Conservation (phyloP, 257 asterid genomes). For the Pogostemon cablin region DNA sequence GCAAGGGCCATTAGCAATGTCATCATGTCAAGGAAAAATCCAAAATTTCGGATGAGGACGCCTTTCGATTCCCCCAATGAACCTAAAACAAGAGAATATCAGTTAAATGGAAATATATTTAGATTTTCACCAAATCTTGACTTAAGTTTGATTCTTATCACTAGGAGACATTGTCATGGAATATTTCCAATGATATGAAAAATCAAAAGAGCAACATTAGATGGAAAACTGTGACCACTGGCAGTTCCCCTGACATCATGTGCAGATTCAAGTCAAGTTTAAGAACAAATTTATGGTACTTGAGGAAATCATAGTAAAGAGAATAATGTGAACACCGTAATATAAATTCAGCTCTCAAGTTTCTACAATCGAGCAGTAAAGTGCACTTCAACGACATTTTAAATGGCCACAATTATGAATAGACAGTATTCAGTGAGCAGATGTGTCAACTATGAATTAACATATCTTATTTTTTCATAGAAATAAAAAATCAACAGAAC, state of each 20-base stretch:
- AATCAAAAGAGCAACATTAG: constrained; percentile 5
- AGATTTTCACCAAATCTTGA: not conserved
- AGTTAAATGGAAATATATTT: not conserved
- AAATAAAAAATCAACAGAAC: constrained; percentile 5
- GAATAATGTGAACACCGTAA: constrained; percentile 13
- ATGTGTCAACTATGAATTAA: constrained; percentile 6
- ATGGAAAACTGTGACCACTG: not conserved
- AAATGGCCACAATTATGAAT: constrained; percentile 11
- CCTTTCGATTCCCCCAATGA: constrained; percentile 91
- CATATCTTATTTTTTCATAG: not conserved
- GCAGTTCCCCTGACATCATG: not conserved
- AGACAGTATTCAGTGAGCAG: constrained; percentile 13
- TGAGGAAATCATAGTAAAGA: constrained; percentile 10
- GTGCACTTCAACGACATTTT: not conserved
- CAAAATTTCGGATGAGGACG: constrained; percentile 70
- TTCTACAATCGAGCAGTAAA: not conserved
- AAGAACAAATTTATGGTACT: not conserved
- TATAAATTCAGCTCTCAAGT: not conserved
- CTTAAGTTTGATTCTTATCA: not conserved
- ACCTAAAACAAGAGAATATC: constrained; percentile 48
- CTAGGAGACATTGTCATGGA: not conserved
- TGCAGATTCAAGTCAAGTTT: constrained; percentile 4
- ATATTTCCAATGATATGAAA: not conserved
- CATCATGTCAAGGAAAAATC: constrained; percentile 93
- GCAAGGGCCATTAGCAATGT: constrained; percentile 86